These are phyloP conservation scores for Oryza brachyantha DNA, from an alignment of 176 grass and related monocot species.

Conservation along the genomic window DNA sequence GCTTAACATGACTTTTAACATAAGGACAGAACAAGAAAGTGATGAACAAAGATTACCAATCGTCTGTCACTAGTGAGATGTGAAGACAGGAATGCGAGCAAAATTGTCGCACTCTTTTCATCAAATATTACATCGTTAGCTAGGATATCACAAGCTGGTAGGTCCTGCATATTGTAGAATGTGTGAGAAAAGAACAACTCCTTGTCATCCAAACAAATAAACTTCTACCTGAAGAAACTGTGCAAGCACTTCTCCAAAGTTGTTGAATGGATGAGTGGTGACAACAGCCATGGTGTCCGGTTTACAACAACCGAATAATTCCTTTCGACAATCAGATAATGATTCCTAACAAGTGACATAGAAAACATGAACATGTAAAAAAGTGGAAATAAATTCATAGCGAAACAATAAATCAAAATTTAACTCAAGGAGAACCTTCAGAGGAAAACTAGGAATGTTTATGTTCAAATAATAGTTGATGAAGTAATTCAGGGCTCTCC, in stretches of 20 bases:
- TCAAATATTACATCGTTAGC: slow-evolving; percentile 42
- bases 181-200: slow-evolving; percentile 19
- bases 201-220: slow-evolving; percentile 32
- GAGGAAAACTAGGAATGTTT: slow-evolving; percentile 17
- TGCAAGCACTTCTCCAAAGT: slow-evolving; percentile 25
- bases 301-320: slow-evolving; percentile 31
- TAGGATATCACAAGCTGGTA: slow-evolving; percentile 44
- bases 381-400: slow-evolving; percentile 6
- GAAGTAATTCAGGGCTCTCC: slow-evolving; percentile 40
- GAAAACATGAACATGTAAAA: slow-evolving; percentile 8
- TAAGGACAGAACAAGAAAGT: slow-evolving; percentile 5
- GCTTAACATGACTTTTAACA: slow-evolving; percentile 2
- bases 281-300: slow-evolving; percentile 11
- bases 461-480: slow-evolving; percentile 52
- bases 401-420: neutral
- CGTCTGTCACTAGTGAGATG: slow-evolving; percentile 43
- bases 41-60: slow-evolving; percentile 48
- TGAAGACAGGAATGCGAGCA: slow-evolving; percentile 52
- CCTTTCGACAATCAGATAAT: slow-evolving; percentile 34
- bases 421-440: slow-evolving; percentile 45
- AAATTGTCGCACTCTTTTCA: slow-evolving; percentile 48
- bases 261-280: slow-evolving; percentile 17
- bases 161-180: slow-evolving; percentile 38
- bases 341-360: slow-evolving; percentile 42
- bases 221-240: slow-evolving; percentile 45